Evolutionary conservation across 208 protist genomes (phyloP).

Genomic region (Leishmania aethiopica): DNA sequence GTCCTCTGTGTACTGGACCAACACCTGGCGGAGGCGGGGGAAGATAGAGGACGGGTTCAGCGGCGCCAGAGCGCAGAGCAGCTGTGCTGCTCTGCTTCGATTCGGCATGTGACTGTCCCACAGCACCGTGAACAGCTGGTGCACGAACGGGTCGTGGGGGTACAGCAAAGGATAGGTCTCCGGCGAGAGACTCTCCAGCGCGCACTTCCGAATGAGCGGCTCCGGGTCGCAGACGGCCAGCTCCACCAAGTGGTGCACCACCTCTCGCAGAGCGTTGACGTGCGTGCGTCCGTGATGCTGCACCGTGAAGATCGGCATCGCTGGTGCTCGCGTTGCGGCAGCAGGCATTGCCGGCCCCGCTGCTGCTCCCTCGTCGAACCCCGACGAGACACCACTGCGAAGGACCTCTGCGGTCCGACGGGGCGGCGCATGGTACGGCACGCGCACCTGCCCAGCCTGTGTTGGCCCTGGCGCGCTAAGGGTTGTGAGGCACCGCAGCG

Average conservation of each 20-base stretch:
- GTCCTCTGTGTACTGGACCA: slow-evolving; percentile 59
- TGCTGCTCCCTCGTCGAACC: not conserved
- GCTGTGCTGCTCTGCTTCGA: slow-evolving; percentile 55
- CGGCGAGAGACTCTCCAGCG: slow-evolving; percentile 49
- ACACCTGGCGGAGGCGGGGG: slow-evolving; percentile 66
- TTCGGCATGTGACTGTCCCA: slow-evolving; percentile 72
- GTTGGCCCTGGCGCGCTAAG: not conserved
- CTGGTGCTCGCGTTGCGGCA: not conserved
- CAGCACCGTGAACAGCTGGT: slow-evolving; percentile 66
- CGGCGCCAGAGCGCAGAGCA: slow-evolving; percentile 68
- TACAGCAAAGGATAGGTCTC: slow-evolving; percentile 75
- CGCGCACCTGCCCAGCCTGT: not conserved
- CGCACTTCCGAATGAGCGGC: slow-evolving; percentile 56
- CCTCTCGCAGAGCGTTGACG: slow-evolving; percentile 61
- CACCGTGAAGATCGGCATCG: slow-evolving; percentile 18
- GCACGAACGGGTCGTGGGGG: slow-evolving; percentile 58
- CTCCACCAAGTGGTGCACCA: slow-evolving; percentile 69
- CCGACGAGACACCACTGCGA: not conserved
- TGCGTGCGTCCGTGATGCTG: slow-evolving; percentile 66
- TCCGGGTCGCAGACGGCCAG: slow-evolving; percentile 75
- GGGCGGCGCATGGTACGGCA: not conserved
- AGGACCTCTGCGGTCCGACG: not conserved
- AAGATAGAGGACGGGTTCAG: slow-evolving; percentile 60
- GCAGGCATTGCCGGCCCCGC: not conserved
- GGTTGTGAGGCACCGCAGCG: slow-evolving; percentile 10